phyloP scores from a whole-genome alignment of 139 green algal species.

The Chara braunii region DNA sequence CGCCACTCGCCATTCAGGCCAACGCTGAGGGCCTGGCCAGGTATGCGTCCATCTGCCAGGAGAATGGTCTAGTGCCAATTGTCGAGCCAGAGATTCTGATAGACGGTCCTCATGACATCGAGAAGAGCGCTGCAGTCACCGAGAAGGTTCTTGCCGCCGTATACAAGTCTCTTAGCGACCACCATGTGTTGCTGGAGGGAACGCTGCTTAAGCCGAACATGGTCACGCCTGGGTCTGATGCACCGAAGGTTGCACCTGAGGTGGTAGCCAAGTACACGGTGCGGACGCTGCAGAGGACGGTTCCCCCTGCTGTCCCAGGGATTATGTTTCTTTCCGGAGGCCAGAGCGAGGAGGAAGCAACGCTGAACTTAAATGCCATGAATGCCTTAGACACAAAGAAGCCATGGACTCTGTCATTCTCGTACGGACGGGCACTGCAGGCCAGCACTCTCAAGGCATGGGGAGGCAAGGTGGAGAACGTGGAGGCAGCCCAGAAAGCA shows the following conservation, averaged over 20 bases:
- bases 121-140: conserved; percentile 56
- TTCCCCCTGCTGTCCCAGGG: conserved; percentile 90
- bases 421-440: conserved; percentile 91
- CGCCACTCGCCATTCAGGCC: conserved; percentile 73
- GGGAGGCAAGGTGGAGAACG: conserved; percentile 71
- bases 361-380: conserved; percentile 98
- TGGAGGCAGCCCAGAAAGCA: conserved; percentile 69
- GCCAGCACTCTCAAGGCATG: conserved; percentile 52
- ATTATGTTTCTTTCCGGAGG: conserved; percentile 99
- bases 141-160: conserved; percentile 88
- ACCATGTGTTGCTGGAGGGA: conserved; percentile 93
- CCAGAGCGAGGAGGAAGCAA: conserved; percentile 96
- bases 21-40: conserved; percentile 91
- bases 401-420: conserved; percentile 99
- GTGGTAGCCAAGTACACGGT: conserved; percentile 85
- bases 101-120: conserved; percentile 77
- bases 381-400: conserved; percentile 82
- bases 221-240: conserved; percentile 93
- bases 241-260: conserved; percentile 59
- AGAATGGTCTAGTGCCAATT: conserved; percentile 85
- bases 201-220: conserved; percentile 99
- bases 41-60: conserved; percentile 89
- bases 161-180: conserved; percentile 94
- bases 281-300: conserved; percentile 80
- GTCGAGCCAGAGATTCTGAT: conserved; percentile 97